A percentile compares a stretch with the other conserved stretches of the same genome.
Evolutionary conservation across 2,329 filamentous ascomycete genomes (phyloP).

Genomic region (Trichophyton schoenleinii): DNA sequence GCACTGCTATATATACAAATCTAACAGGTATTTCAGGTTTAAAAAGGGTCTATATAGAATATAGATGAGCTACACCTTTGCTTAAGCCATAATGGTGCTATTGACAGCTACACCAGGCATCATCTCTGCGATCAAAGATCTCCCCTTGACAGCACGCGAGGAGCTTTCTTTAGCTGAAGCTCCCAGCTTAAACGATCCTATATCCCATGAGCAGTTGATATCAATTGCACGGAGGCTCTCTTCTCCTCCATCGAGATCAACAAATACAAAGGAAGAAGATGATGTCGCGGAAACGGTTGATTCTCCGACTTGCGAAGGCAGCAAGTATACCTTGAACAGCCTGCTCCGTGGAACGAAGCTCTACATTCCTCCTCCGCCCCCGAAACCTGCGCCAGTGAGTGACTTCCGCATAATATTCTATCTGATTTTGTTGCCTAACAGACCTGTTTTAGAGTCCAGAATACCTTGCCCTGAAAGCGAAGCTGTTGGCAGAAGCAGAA

Average conservation of each 20-base stretch:
- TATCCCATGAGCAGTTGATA: conserved; percentile 33
- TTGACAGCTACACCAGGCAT: conserved; percentile 31
- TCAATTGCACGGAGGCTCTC: conserved; percentile 23
- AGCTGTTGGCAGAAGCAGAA: conserved; percentile 72
- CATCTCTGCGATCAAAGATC: conserved; percentile 25
- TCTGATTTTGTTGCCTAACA: conserved; percentile 3
- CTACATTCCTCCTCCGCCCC: conserved; percentile 66
- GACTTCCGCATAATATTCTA: background rate
- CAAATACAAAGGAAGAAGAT: background rate
- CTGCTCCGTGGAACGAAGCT: conserved; percentile 60
- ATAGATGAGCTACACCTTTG: background rate
- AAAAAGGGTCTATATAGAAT: background rate
- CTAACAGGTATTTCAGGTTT: background rate
- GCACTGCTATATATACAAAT: background rate
- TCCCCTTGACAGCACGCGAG: conserved; percentile 22
- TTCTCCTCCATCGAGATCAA: background rate
- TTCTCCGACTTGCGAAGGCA: background rate
- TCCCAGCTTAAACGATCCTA: conserved; percentile 22
- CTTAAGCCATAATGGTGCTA: conserved; percentile 28
- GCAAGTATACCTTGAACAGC: conserved; percentile 47
- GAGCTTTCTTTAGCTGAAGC: conserved; percentile 24
- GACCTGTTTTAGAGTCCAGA: conserved; percentile 52
- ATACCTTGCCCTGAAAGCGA: conserved; percentile 78
- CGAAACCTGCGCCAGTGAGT: conserved; percentile 63
- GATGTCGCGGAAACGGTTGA: conserved; percentile 18